phyloP scores from a whole-genome alignment of 1,139 yeast genomes.

The Candida pseudoviswanathii region DNA sequence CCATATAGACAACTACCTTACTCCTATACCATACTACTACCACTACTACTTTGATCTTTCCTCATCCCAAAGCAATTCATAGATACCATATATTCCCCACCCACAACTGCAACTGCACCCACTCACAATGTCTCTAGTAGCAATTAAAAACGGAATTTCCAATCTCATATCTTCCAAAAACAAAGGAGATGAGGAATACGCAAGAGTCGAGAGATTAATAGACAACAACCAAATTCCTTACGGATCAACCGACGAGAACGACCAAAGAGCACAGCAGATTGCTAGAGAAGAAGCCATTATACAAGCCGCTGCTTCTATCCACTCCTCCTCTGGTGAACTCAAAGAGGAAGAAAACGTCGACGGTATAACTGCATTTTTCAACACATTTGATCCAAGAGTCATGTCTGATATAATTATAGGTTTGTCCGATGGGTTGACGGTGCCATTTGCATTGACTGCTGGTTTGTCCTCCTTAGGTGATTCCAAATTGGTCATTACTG shows the following conservation, averaged over 20 bases:
- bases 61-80: neutral
- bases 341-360: constrained; percentile 25
- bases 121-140: constrained; percentile 38
- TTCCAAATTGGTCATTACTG: constrained; percentile 73
- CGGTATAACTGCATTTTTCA: constrained; percentile 37
- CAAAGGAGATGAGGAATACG: constrained; percentile 34
- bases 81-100: neutral
- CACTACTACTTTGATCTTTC: neutral
- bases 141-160: constrained; percentile 39
- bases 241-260: constrained; percentile 33
- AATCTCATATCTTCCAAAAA: constrained; percentile 24
- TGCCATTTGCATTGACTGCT: constrained; percentile 83
- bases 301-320: constrained; percentile 20
- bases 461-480: constrained; percentile 79
- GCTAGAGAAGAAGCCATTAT: constrained; percentile 44
- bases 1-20: too few relatives aligned
- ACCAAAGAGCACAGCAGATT: constrained; percentile 38
- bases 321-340: constrained; percentile 22
- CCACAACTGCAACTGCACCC: neutral
- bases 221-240: constrained; percentile 38
- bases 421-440: constrained; percentile 78
- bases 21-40: neutral
- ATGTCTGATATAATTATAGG: constrained; percentile 83
- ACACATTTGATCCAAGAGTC: constrained; percentile 64
- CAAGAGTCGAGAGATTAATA: constrained; percentile 37